Percentiles rank a stretch among this genome's conserved stretches.
Evolutionary conservation across 176 grass and related monocot species (phyloP).

Genomic region (Pontederia crassipes): DNA sequence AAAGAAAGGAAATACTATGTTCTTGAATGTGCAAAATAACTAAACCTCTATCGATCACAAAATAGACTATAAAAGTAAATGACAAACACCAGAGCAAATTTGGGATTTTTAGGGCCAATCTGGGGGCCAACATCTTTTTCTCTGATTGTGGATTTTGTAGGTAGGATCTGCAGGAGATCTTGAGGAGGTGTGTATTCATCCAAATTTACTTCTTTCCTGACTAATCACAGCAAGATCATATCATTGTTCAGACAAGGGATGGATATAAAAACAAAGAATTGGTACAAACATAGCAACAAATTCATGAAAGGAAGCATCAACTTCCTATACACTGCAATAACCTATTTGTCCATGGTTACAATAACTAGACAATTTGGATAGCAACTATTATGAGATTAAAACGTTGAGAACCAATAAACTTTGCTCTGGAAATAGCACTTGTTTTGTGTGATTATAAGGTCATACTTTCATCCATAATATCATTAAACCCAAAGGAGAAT

Average conservation of each 20-base stretch:
- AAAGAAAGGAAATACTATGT: neutral
- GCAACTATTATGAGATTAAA: too few relatives aligned
- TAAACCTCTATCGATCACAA: neutral
- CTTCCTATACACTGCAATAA: too few relatives aligned
- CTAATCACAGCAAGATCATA: slow-evolving; percentile 22
- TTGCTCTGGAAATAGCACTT: too few relatives aligned
- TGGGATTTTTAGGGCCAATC: slow-evolving; percentile 83
- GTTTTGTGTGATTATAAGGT: too few relatives aligned
- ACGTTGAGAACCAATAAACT: too few relatives aligned
- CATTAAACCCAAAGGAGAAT: too few relatives aligned
- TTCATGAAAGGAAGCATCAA: neutral
- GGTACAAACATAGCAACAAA: neutral
- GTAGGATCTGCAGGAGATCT: slow-evolving; percentile 89
- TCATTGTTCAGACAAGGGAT: neutral
- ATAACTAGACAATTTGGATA: too few relatives aligned
- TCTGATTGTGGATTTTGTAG: slow-evolving; percentile 72
- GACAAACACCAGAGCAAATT: slow-evolving; percentile 58
- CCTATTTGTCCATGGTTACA: too few relatives aligned
- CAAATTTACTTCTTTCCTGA: slow-evolving; percentile 73
- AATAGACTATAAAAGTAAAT: slow-evolving; percentile 2
- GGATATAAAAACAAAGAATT: neutral
- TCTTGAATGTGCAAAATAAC: neutral
- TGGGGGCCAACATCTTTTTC: slow-evolving; percentile 61
- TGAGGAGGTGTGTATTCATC: slow-evolving; percentile 60
- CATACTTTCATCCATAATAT: too few relatives aligned